Percentiles rank a stretch among this genome's conserved stretches.
phyloP scores from a whole-genome alignment of 108 stramenopile genomes.

The Stephanodiscus minutulus region DNA sequence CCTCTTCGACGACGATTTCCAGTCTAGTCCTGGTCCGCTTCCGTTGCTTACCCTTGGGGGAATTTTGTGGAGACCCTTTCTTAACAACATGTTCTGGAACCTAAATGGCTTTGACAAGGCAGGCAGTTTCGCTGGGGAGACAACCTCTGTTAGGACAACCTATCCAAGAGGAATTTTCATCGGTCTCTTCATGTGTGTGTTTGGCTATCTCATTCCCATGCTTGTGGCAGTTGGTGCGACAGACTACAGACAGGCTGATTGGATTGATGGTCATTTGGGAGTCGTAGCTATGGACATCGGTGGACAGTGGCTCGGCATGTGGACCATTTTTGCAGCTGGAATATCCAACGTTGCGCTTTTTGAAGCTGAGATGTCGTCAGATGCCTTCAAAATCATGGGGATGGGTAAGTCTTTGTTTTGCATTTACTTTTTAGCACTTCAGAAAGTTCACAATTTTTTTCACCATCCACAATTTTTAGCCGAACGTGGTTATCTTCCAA shows the following conservation, averaged over 20 bases:
- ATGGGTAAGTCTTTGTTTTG: constrained; percentile 56
- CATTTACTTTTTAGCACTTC: too few relatives aligned
- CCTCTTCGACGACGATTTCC: constrained; percentile 55
- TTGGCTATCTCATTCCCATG: constrained; percentile 82
- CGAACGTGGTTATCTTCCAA: constrained; percentile 86
- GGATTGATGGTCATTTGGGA: constrained; percentile 90
- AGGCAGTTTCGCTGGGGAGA: constrained; percentile 87
- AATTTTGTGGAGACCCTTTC: constrained; percentile 84
- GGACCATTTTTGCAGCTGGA: constrained; percentile 91
- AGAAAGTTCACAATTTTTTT: not conserved
- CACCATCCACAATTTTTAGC: too few relatives aligned
- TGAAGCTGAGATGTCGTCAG: constrained; percentile 92
- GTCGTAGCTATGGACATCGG: constrained; percentile 74
- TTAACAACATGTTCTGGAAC: constrained; percentile 98
- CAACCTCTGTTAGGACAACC: constrained; percentile 68
- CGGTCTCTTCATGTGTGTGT: constrained; percentile 64
- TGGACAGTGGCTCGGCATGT: constrained; percentile 91
- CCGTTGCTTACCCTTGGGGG: constrained; percentile 59
- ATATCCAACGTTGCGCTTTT: constrained; percentile 90
- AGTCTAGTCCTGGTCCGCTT: constrained; percentile 41
- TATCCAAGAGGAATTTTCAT: constrained; percentile 84
- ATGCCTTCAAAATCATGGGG: constrained; percentile 93
- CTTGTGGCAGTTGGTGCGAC: constrained; percentile 78
- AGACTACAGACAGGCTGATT: constrained; percentile 61
- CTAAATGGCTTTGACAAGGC: constrained; percentile 90